Percentiles rank a stretch among this genome's conserved stretches.
phyloP scores from a whole-genome alignment of 2,329 filamentous ascomycete species.

The Drechslera avenae region DNA sequence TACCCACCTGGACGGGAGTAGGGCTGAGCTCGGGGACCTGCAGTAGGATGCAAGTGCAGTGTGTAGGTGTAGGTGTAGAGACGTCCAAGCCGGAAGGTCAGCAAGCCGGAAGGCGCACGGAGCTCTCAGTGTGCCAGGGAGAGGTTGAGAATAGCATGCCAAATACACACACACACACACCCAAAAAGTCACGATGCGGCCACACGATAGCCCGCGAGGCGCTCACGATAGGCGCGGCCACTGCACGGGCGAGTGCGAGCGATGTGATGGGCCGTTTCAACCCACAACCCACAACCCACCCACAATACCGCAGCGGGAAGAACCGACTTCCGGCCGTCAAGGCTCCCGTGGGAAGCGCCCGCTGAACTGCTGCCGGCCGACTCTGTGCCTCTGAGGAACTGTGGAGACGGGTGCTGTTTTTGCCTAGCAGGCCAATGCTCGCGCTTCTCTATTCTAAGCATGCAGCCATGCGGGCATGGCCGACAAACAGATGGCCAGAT shows the following conservation, averaged over 20 bases:
- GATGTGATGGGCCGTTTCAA: constrained; percentile 8
- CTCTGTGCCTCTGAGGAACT: constrained; percentile 12
- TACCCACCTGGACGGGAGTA: constrained; percentile 21
- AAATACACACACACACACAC: not conserved
- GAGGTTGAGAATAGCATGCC: constrained; percentile 9
- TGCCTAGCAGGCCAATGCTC: constrained; percentile 1
- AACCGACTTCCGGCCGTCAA: constrained; percentile 17
- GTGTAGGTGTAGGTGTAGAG: too few relatives aligned
- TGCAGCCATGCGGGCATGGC: constrained; percentile 18
- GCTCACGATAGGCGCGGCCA: constrained; percentile 23
- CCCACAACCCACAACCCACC: constrained; percentile 8
- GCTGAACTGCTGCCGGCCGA: constrained; percentile 17
- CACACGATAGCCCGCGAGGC: constrained; percentile 16
- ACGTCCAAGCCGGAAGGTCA: constrained; percentile 18
- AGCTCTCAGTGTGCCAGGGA: not conserved
- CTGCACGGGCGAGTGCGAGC: constrained; percentile 18
- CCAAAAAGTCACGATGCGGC: constrained; percentile 7
- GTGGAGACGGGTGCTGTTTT: not conserved
- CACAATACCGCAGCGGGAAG: constrained; percentile 20
- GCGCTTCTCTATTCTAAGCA: constrained; percentile 22
- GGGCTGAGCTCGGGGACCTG: constrained; percentile 39
- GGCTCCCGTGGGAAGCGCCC: constrained; percentile 25
- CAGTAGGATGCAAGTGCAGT: constrained; percentile 18
- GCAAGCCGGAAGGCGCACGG: constrained; percentile 16
- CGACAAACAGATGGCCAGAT: constrained; percentile 10